Evolutionary conservation across 768 basidiomycete genomes (phyloP), one percentile per base, ranked within the genome.

Genomic region (Botryobasidium botryosum): DNA sequence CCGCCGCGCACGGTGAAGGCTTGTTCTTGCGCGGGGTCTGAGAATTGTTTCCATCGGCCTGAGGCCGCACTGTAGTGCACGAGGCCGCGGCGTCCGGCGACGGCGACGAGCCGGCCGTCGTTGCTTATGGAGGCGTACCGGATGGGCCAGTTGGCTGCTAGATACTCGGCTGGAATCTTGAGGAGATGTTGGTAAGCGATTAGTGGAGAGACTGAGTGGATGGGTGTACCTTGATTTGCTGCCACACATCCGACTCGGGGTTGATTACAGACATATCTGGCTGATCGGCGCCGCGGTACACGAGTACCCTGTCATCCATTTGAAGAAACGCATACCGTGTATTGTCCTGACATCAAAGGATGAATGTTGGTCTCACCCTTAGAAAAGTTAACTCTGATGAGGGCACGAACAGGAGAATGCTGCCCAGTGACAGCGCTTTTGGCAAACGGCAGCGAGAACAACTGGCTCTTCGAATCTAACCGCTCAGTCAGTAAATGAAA

Each of bases 251-350:
- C 3, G 86, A 86, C 58, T 92, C 90, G 13, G 91, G 90, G 56
- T 96, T 96, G 56, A 97, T 94, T 46, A 99, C 79, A 56, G 87
- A 92, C 79, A 94, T 81, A 57, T 96, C 91, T 4, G 92, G 91
- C 58, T 96, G 91, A 59, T 96, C 92, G 24, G 91, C 87, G 12
- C 92, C 91, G 44, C 92, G 74, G 59, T 96, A 99, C 13, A 96
- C 77, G 1, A 94, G 69, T 2, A 84, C 82, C 33, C 87, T 75
- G 54, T 97, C 92, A 55, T 96, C 90, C 74, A 91, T 75, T 62
- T 92, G 88, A 32, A 96, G 67, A 62, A 92, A 92, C 1, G 87
- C 91, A 56, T 92, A 92, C 52, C 85, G 77, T 6, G 90, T 88
- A 57, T 94, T 96, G 57, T 96, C 91, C 87, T 90, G 51, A 8